phyloP scores from a whole-genome alignment of 345 rosid genomes.

The Gossypium australe region DNA sequence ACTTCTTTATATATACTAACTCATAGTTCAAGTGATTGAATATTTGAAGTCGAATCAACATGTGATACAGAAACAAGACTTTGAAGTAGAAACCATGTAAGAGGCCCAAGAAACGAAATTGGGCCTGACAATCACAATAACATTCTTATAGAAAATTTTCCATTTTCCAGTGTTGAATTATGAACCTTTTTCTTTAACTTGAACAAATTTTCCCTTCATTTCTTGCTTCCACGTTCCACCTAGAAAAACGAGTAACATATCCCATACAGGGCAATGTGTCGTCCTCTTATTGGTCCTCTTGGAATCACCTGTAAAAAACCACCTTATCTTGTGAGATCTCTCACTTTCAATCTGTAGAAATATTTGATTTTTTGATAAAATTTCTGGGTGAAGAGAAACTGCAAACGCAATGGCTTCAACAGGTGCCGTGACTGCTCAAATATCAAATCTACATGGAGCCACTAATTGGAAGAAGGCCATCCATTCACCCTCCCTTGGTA shows the following conservation, averaged over 20 bases:
- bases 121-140: not conserved
- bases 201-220: not conserved
- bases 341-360: not conserved
- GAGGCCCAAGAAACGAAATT: not conserved
- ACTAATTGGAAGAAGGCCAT: slow-evolving; percentile 31
- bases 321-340: not conserved
- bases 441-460: slow-evolving; percentile 25
- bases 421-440: slow-evolving; percentile 22
- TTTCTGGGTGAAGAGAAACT: not conserved
- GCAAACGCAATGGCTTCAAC: slow-evolving; percentile 45
- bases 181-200: not conserved
- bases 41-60: too few species aligned
- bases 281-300: not conserved
- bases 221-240: not conserved
- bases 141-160: not conserved
- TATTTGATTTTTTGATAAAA: not conserved
- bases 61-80: not conserved
- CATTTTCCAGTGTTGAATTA: too few species aligned
- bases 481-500: slow-evolving; percentile 39
- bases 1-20: too few species aligned
- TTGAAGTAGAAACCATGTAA: not conserved
- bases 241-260: not conserved
- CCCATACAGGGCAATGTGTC: slow-evolving; percentile 1
- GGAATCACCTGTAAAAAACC: not conserved
- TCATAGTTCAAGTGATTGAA: too few species aligned